Evolutionary conservation across 257 asterid species (phyloP).

Genomic region (Solanum pimpinellifolium): DNA sequence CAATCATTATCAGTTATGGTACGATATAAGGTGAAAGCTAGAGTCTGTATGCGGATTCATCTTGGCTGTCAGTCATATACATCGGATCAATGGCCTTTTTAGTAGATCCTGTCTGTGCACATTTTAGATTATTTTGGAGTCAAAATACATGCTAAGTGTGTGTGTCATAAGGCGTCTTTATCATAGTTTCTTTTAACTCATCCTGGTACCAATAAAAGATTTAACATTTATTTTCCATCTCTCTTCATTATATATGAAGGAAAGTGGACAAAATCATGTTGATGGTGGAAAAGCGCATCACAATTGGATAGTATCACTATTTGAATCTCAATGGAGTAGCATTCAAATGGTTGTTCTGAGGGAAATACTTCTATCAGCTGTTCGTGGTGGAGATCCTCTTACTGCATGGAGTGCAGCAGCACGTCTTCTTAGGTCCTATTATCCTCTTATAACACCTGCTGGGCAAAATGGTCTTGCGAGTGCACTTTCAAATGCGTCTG

Average conservation of each 20-base stretch:
- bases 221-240: neutral
- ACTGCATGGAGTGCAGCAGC: conserved; percentile 99
- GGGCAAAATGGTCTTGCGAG: conserved; percentile 94
- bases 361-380: conserved; percentile 91
- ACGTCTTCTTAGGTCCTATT: conserved; percentile 88
- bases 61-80: neutral
- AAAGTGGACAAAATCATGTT: conserved; percentile 36
- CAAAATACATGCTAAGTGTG: neutral
- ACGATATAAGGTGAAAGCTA: neutral
- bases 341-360: conserved; percentile 98
- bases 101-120: neutral
- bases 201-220: neutral
- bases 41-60: neutral
- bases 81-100: neutral
- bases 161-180: neutral
- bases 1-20: neutral
- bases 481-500: conserved; percentile 80
- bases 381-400: conserved; percentile 97
- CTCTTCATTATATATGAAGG: conserved; percentile 23
- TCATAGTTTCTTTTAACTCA: neutral
- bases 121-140: neutral
- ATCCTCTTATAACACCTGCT: conserved; percentile 94
- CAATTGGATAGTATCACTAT: conserved; percentile 68
- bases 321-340: conserved; percentile 98
- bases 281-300: conserved; percentile 82